Evolutionary conservation across 2,329 filamentous ascomycete genomes (phyloP).

Genomic region (Aureobasidium leucospermi): DNA sequence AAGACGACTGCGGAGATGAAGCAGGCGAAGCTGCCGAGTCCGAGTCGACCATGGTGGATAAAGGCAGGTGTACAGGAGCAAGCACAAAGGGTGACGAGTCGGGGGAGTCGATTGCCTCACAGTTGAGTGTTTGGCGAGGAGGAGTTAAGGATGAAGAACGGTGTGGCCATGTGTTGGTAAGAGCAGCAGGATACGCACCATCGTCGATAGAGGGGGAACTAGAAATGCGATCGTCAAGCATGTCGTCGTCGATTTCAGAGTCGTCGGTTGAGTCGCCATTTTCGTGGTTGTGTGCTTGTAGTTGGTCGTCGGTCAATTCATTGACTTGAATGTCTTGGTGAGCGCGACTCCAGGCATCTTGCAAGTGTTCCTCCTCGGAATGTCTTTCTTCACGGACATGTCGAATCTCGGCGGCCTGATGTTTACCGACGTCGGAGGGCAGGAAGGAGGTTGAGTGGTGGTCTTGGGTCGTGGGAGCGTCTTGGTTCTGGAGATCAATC

Average conservation of each 20-base stretch:
- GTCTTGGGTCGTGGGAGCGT: constrained; percentile 75
- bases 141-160: constrained; percentile 37
- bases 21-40: constrained; percentile 10
- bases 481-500: constrained; percentile 83
- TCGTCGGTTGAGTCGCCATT: constrained; percentile 53
- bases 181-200: constrained; percentile 64
- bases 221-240: constrained; percentile 91
- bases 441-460: constrained; percentile 55
- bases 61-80: constrained; percentile 28
- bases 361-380: constrained; percentile 63
- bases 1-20: constrained; percentile 28
- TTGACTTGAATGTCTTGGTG: constrained; percentile 21
- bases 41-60: not conserved
- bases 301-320: constrained; percentile 55
- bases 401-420: constrained; percentile 78
- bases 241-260: constrained; percentile 70
- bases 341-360: constrained; percentile 43
- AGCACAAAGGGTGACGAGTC: constrained; percentile 37
- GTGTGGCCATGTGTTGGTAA: constrained; percentile 29
- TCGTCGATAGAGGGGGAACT: constrained; percentile 98
- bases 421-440: constrained; percentile 50
- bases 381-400: constrained; percentile 68
- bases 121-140: constrained; percentile 27
- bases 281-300: constrained; percentile 22
- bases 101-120: constrained; percentile 23